These are phyloP conservation scores for Paxillus involutus DNA, from an alignment of 768 basidiomycete species.

Conservation along the genomic window DNA sequence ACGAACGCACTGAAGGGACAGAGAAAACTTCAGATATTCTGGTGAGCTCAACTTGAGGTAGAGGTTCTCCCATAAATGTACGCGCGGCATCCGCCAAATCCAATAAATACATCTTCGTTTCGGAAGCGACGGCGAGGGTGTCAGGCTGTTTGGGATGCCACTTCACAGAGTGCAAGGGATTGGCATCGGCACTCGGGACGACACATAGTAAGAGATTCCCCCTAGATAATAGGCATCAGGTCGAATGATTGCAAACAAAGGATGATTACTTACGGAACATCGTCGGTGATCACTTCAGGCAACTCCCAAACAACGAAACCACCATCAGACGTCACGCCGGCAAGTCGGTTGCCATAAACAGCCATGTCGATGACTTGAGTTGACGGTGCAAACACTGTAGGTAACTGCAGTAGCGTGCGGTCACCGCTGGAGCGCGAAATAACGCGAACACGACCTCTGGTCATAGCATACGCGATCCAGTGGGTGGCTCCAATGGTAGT, in stretches of 20 bases:
- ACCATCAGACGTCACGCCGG: slow-evolving; percentile 85
- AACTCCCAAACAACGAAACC: slow-evolving; percentile 90
- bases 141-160: slow-evolving; percentile 87
- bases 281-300: slow-evolving; percentile 80
- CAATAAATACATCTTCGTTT: slow-evolving; percentile 71
- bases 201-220: slow-evolving; percentile 71
- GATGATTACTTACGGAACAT: slow-evolving; percentile 66
- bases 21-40: slow-evolving; percentile 69
- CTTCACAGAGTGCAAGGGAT: slow-evolving; percentile 78
- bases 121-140: slow-evolving; percentile 80
- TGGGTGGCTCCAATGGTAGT: slow-evolving; percentile 89
- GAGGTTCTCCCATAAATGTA: slow-evolving; percentile 60
- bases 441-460: slow-evolving; percentile 84
- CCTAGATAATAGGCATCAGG: slow-evolving; percentile 35
- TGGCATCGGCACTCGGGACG: slow-evolving; percentile 52
- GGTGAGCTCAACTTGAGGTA: slow-evolving; percentile 67
- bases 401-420: slow-evolving; percentile 80
- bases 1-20: slow-evolving; percentile 61
- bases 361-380: slow-evolving; percentile 85
- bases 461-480: slow-evolving; percentile 94
- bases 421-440: slow-evolving; percentile 88
- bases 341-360: slow-evolving; percentile 77
- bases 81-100: slow-evolving; percentile 66
- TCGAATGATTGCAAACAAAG: neutral
- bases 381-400: slow-evolving; percentile 53